Evolutionary conservation across 116 monocot genomes (phyloP).

Genomic region (Zostera marina): DNA sequence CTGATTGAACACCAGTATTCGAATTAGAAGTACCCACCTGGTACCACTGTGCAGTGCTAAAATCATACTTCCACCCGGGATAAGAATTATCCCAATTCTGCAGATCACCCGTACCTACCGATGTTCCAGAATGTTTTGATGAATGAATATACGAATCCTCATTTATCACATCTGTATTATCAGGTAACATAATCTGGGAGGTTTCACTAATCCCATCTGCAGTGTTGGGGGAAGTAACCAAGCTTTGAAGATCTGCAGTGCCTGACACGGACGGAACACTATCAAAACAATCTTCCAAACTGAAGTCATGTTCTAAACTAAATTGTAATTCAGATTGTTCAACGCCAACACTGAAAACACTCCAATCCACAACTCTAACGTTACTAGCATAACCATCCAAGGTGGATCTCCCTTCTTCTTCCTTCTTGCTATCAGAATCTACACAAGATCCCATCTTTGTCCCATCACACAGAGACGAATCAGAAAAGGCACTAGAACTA

Average conservation of each 20-base stretch:
- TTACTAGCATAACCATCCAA: slow-evolving; percentile 4
- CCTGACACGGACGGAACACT: slow-evolving; percentile 1
- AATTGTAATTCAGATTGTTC: slow-evolving; percentile 15
- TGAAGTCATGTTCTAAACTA: slow-evolving; percentile 40
- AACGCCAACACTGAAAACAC: slow-evolving; percentile 29
- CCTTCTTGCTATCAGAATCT: too few relatives aligned
- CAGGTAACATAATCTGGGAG: too few relatives aligned
- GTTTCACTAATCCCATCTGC: too few relatives aligned
- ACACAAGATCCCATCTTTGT: too few relatives aligned
- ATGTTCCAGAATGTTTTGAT: slow-evolving; percentile 17
- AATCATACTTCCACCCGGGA: slow-evolving; percentile 85
- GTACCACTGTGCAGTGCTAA: slow-evolving; percentile 59
- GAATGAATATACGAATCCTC: slow-evolving; percentile 8
- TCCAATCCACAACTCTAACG: slow-evolving; percentile 77
- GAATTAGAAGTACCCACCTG: slow-evolving; percentile 41
- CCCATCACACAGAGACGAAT: too few relatives aligned
- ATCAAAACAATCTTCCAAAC: slow-evolving; percentile 13
- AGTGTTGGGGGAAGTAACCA: background rate
- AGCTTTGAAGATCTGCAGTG: background rate
- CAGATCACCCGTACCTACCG: slow-evolving; percentile 17
- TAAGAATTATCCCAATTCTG: slow-evolving; percentile 67
- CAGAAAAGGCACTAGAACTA: too few relatives aligned
- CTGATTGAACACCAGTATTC: slow-evolving; percentile 8
- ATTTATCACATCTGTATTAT: background rate
- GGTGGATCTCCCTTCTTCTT: too few relatives aligned